Percentiles rank a stretch among this genome's conserved stretches.
phyloP scores from a whole-genome alignment of 495 filamentous ascomycete species.

The Hyaloscypha finlandica region DNA sequence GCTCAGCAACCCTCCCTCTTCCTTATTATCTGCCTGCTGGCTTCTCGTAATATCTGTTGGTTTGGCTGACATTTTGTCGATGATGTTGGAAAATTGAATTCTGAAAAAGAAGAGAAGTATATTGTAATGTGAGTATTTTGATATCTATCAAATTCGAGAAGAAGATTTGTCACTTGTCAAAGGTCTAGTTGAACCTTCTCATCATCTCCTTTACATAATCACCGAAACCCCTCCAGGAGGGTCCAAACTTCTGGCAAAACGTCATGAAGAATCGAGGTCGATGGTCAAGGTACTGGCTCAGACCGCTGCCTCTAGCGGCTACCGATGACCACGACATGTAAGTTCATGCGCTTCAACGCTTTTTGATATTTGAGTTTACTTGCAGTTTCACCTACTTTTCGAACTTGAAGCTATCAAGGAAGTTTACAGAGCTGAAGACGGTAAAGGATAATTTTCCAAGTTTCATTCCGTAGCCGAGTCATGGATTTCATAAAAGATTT shows the following conservation, averaged over 20 bases:
- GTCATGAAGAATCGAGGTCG: background rate
- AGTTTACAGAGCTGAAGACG: background rate
- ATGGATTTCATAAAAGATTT: background rate
- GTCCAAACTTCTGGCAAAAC: background rate
- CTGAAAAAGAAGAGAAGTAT: background rate
- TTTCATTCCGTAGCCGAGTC: background rate
- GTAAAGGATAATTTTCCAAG: background rate
- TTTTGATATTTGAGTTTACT: background rate
- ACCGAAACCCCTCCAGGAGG: background rate
- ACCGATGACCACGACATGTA: background rate
- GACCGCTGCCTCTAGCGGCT: background rate
- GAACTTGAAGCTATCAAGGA: background rate
- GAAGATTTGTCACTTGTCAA: background rate
- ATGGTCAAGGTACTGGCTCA: slow-evolving; percentile 3
- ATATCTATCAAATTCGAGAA: background rate
- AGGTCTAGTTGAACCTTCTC: background rate
- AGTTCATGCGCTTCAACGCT: background rate
- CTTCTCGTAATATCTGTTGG: background rate
- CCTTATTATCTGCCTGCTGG: background rate
- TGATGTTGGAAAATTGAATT: background rate
- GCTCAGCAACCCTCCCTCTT: background rate
- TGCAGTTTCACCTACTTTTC: background rate
- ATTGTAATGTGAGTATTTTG: background rate
- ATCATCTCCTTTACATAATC: slow-evolving; percentile 17
- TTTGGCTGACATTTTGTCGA: background rate